Percentiles rank a stretch among this genome's conserved stretches.
phyloP scores from a whole-genome alignment of 768 basidiomycete species.

The Daedaleopsis nitida region DNA sequence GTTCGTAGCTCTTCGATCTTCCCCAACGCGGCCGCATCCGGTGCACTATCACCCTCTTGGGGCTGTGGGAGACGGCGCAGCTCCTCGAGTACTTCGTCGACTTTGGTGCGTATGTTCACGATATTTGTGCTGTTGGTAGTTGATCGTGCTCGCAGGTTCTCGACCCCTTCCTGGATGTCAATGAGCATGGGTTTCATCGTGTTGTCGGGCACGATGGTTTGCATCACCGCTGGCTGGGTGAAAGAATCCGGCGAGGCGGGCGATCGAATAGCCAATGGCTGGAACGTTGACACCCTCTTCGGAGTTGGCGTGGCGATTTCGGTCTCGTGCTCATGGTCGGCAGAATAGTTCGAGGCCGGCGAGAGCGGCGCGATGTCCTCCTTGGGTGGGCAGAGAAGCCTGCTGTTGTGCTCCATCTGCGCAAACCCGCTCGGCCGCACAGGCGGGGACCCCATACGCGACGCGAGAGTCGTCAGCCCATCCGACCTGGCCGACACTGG shows the following conservation, averaged over 20 bases:
- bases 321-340: background rate
- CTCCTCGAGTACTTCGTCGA: conserved; percentile 25
- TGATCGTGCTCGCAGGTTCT: conserved; percentile 13
- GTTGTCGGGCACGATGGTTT: background rate
- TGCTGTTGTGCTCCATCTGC: background rate
- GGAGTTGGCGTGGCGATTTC: background rate
- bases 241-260: background rate
- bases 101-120: conserved; percentile 25
- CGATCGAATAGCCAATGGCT: background rate
- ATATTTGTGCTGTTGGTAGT: conserved; percentile 15
- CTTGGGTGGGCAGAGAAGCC: conserved; percentile 3
- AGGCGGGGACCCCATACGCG: conserved; percentile 14
- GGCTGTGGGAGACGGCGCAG: conserved; percentile 5
- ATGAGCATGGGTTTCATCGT: conserved; percentile 15
- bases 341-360: conserved; percentile 17
- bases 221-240: background rate
- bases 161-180: conserved; percentile 19
- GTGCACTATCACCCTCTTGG: background rate
- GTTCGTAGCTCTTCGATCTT: conserved; percentile 42
- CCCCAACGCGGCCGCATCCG: conserved; percentile 27
- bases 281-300: conserved; percentile 1
- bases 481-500: conserved; percentile 15
- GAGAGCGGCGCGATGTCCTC: conserved; percentile 5
- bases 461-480: conserved; percentile 13
- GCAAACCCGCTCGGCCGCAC: conserved; percentile 1